A percentile compares a stretch with the other conserved stretches of the same genome.
These are phyloP conservation scores for Poterioochromonas sp. DNA, from an alignment of 352 stramenopile genomes.

Conservation along the genomic window DNA sequence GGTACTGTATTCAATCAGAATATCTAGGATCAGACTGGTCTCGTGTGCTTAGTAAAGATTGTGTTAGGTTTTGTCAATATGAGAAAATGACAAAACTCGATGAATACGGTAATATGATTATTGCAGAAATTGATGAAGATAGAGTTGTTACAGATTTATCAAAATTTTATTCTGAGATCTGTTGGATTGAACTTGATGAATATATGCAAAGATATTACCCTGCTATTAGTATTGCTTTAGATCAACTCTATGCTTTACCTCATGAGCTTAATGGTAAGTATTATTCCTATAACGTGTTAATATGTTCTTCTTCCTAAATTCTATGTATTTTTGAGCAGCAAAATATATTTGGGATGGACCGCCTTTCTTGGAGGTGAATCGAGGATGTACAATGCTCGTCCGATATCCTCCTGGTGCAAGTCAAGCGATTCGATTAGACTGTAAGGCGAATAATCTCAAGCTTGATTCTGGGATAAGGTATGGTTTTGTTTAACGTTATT, in stretches of 20 bases:
- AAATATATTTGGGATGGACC: not conserved
- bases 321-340: not conserved
- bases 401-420: not conserved
- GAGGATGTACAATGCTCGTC: slow-evolving; percentile 12
- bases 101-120: not conserved
- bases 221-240: not conserved
- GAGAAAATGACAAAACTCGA: slow-evolving; percentile 17
- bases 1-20: not conserved
- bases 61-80: not conserved
- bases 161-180: not conserved
- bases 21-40: slow-evolving; percentile 5
- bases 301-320: not conserved
- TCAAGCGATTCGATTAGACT: not conserved
- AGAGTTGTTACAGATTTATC: no score
- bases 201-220: not conserved
- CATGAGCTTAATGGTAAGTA: slow-evolving; percentile 22
- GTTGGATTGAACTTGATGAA: not conserved
- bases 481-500: no score
- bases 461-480: slow-evolving; percentile 10
- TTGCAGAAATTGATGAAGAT: not conserved
- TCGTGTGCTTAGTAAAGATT: not conserved
- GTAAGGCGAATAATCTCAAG: not conserved
- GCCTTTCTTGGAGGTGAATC: not conserved
- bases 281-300: not conserved
- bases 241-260: not conserved